Conservation (phyloP, 2,329 filamentous ascomycete species). For the Ceratocystis smalleyi region DNA sequence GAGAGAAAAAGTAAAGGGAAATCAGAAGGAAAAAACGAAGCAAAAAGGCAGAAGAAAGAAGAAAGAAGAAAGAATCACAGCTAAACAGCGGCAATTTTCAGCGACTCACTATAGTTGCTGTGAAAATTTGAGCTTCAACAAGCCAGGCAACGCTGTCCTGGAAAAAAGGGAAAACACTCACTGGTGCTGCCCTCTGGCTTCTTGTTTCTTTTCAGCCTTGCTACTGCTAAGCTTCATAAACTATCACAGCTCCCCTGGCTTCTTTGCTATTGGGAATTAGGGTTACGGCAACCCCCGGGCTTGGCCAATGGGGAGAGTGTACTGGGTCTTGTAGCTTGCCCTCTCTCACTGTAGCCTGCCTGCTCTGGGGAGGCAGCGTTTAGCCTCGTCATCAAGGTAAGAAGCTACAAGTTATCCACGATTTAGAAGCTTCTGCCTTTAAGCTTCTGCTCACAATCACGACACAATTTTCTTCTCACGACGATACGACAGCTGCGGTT, state of each 20-base stretch:
- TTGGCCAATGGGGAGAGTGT: neutral
- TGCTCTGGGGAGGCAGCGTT: constrained; percentile 31
- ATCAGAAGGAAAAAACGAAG: neutral
- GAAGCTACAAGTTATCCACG: neutral
- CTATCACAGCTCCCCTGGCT: no score
- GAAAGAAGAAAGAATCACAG: neutral
- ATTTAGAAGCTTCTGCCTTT: neutral
- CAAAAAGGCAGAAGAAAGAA: neutral
- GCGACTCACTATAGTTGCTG: neutral
- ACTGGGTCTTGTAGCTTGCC: neutral
- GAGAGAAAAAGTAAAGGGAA: neutral
- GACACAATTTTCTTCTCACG: constrained; percentile 16
- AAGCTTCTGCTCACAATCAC: constrained; percentile 15
- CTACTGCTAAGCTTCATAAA: neutral
- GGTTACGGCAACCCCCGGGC: neutral
- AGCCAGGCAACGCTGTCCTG: neutral
- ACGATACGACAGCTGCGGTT: neutral
- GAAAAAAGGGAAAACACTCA: neutral
- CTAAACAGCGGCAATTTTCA: neutral
- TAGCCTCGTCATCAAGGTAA: constrained; percentile 40
- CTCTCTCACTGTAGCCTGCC: constrained; percentile 2
- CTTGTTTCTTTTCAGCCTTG: neutral
- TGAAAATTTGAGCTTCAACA: neutral
- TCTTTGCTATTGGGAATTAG: neutral
- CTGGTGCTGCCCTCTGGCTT: neutral